These are phyloP conservation scores for Oidiodendron maius DNA, from an alignment of 495 filamentous ascomycete genomes.

Conservation along the genomic window DNA sequence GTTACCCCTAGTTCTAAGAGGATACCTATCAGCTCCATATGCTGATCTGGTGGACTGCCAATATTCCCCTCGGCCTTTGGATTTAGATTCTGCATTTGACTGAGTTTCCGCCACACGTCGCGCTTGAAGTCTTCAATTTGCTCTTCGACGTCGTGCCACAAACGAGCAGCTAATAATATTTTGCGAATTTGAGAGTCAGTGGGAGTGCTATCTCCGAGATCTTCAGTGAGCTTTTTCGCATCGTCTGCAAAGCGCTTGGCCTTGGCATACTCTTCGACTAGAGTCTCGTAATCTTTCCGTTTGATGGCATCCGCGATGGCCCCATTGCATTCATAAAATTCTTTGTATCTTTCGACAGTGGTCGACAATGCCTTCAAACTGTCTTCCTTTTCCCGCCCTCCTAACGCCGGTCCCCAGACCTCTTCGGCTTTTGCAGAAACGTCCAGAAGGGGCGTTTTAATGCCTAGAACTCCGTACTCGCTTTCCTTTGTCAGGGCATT, in stretches of 20 bases:
- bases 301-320: slow-evolving; percentile 81
- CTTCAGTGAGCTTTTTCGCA: slow-evolving; percentile 55
- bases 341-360: slow-evolving; percentile 70
- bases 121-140: slow-evolving; percentile 82
- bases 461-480: slow-evolving; percentile 88
- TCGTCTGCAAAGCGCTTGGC: slow-evolving; percentile 72
- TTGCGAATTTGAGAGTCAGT: slow-evolving; percentile 75
- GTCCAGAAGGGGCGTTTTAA: slow-evolving; percentile 80
- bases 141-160: slow-evolving; percentile 86
- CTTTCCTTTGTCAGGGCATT: slow-evolving; percentile 89
- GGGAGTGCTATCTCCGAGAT: slow-evolving; percentile 40
- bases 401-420: slow-evolving; percentile 90
- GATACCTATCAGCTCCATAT: slow-evolving; percentile 84
- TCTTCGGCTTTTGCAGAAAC: slow-evolving; percentile 92
- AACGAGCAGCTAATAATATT: slow-evolving; percentile 81
- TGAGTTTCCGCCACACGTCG: slow-evolving; percentile 77
- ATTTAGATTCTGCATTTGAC: slow-evolving; percentile 41
- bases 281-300: slow-evolving; percentile 76
- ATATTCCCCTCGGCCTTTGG: slow-evolving; percentile 35
- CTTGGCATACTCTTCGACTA: slow-evolving; percentile 79
- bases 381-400: slow-evolving; percentile 87
- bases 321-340: slow-evolving; percentile 71
- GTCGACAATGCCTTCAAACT: slow-evolving; percentile 67
- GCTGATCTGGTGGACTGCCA: slow-evolving; percentile 61
- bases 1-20: slow-evolving; percentile 87